Conservation (phyloP, 805 yeast species). For the Saturnispora silvae region DNA sequence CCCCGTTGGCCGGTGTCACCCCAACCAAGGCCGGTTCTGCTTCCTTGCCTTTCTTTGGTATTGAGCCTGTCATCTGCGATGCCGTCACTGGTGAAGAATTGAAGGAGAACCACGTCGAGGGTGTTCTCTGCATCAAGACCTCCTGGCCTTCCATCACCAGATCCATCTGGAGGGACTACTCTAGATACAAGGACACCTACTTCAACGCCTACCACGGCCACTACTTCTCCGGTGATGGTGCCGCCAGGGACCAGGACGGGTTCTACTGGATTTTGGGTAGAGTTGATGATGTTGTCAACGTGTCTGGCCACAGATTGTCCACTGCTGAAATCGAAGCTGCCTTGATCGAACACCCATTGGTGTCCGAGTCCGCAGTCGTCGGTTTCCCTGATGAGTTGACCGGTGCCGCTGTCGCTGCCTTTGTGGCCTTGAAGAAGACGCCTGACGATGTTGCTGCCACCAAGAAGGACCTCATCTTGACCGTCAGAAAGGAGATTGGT, state of each 20-base stretch:
- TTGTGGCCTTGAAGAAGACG: conserved; percentile 55
- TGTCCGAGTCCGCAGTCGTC: conserved; percentile 74
- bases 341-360: conserved; percentile 56
- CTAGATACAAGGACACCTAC: conserved; percentile 70
- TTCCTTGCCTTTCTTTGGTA: conserved; percentile 76
- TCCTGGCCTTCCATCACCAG: conserved; percentile 86
- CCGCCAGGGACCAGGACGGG: conserved; percentile 76
- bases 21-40: conserved; percentile 85
- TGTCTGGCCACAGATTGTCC: conserved; percentile 78
- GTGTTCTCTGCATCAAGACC: conserved; percentile 60
- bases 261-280: conserved; percentile 80
- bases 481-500: conserved; percentile 71
- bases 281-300: conserved; percentile 84
- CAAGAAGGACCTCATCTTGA: conserved; percentile 54
- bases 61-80: conserved; percentile 61
- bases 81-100: conserved; percentile 66
- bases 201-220: conserved; percentile 71
- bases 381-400: conserved; percentile 77
- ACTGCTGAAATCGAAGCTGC: conserved; percentile 86
- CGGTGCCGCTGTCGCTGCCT: conserved; percentile 80
- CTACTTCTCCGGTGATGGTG: conserved; percentile 86
- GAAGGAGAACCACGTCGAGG: conserved; percentile 62
- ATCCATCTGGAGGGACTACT: conserved; percentile 69
- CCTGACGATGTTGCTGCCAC: conserved; percentile 39
- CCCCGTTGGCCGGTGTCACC: conserved; percentile 67